Evolutionary conservation across 768 basidiomycete species (phyloP), one percentile per base, ranked within the genome.

Genomic region (Auricularia cornea): DNA sequence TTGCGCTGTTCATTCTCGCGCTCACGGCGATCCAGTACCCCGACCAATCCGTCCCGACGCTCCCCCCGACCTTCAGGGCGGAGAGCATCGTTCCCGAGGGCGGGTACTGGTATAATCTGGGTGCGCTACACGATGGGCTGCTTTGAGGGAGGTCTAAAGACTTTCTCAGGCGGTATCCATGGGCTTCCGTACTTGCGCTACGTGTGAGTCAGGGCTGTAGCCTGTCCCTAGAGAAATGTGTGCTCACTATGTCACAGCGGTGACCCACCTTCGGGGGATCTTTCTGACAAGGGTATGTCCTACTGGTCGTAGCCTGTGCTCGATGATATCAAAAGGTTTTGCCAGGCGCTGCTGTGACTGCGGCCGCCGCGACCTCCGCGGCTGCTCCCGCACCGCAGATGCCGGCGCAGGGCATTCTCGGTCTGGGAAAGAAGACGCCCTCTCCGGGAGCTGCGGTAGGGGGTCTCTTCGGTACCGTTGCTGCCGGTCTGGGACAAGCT

Each of bases 161-260:
- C 20, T 1, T 20, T 18, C 6, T 18, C 11, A 18, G 44, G 16
- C 44, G 44, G 44, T 6, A 62, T 62, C 31, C 62, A 62, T 31
- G 62, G 62, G 3, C 32, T 56, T 4, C 62, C 62, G 30, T 62
- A 62, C 32, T 26, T 28, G 40, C 62, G 62, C 52, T 62, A 48
- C 29, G 52, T 33, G 61, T 62, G 33, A 30, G 26, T 30, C 44
- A n/a, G n/a, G n/a, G n/a, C n/a, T n/a, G n/a, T 23, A 6, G 11
- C 16, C 16, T 48, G 20, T n/a, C n/a, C n/a, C n/a, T n/a, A 6
- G 44, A 1, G 5, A 20, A 48, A 20, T 26, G 16, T n/a, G 20
- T 6, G 44, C 23, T 23, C 3, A 23, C 20, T 14, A 18, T 48
- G 6, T 48, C 6, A 20, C 3, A 48, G 44, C 28, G 54, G 54